Conservation (phyloP, 2,329 filamentous ascomycete genomes). For the Lojkania enalia region DNA sequence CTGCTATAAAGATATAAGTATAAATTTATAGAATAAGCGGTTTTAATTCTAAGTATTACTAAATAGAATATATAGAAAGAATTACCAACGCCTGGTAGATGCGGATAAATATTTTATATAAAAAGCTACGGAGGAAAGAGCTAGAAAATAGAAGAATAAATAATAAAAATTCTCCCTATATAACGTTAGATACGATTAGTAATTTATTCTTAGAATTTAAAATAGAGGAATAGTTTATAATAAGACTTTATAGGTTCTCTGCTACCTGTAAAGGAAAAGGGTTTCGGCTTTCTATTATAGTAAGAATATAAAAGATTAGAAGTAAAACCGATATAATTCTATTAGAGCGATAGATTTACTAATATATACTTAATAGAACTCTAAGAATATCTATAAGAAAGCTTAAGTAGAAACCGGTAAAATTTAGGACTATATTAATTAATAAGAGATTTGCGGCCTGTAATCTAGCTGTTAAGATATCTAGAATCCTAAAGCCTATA, state of each 20-base stretch:
- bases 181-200: conserved; percentile 6
- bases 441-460: conserved; percentile 10
- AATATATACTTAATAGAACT: conserved; percentile 12
- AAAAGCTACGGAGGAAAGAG: conserved; percentile 9
- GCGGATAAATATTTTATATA: conserved; percentile 13
- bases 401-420: conserved; percentile 10
- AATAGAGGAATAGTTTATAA: conserved; percentile 11
- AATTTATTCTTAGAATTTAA: conserved; percentile 9
- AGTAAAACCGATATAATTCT: conserved; percentile 10
- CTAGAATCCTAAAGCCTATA: conserved; percentile 7
- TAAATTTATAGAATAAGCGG: conserved; percentile 11
- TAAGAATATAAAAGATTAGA: conserved; percentile 11
- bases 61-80: conserved; percentile 13
- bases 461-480: conserved; percentile 10
- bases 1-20: conserved; percentile 10
- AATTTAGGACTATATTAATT: conserved; percentile 13
- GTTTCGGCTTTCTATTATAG: conserved; percentile 10
- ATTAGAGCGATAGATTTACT: conserved; percentile 11
- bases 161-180: conserved; percentile 10
- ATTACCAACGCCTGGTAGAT: conserved; percentile 8
- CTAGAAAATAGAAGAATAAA: conserved; percentile 10
- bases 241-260: conserved; percentile 10
- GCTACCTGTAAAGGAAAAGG: conserved; percentile 8
- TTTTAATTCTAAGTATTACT: conserved; percentile 10
- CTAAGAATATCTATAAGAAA: conserved; percentile 12